Evolutionary conservation across 805 yeast genomes (phyloP), one percentile per base, ranked within the genome.

Genomic region (Candida golubevii): DNA sequence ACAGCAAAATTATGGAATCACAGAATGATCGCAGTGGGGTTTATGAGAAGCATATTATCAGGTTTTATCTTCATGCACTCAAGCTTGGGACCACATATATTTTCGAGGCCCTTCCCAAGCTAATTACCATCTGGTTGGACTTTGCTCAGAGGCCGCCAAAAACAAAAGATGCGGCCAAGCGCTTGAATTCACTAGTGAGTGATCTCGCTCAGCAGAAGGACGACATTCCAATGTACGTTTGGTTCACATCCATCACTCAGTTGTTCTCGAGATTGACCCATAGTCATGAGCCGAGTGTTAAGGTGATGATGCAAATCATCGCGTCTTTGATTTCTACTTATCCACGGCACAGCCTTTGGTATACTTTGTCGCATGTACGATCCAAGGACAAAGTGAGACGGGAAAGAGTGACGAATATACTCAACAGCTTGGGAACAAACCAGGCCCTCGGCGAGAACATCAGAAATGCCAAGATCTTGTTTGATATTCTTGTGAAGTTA

Each of bases 71-170:
- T 29, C 71, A 76, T 29, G 79, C 91, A 0, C 71, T 87, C 26
- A 72, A 74, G 8, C 69, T 72, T 34, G 88, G 93, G 1, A 73
- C 82, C 3, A 74, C 78, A 32, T 84, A 80, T 56, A 75, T 87
- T 2, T 81, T 81, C 57, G 97, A 93, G 63, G 84, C 91, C 0
- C 66, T 93, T 15, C 98, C 99, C 0, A 89, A 88, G 56, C 77
- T 88, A n/a, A 75, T 90, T 6, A 88, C 96, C 0, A 75, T 87
- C 8, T 93, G 99, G 99, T 68, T 93, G 23, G 96, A 90, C 54
- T 85, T 83, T 60, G 80, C 75, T 1, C 72, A 70, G 36, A 51
- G 46, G 26, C 46, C 54, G 7, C 47, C 48, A 9, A 53, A 49
- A 13, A 45, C 58, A 6, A 55, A 51, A 42, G 71, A 67, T 28